Evolutionary conservation across 2,329 filamentous ascomycete genomes (phyloP).

Genomic region (Aspergillus alliaceus): DNA sequence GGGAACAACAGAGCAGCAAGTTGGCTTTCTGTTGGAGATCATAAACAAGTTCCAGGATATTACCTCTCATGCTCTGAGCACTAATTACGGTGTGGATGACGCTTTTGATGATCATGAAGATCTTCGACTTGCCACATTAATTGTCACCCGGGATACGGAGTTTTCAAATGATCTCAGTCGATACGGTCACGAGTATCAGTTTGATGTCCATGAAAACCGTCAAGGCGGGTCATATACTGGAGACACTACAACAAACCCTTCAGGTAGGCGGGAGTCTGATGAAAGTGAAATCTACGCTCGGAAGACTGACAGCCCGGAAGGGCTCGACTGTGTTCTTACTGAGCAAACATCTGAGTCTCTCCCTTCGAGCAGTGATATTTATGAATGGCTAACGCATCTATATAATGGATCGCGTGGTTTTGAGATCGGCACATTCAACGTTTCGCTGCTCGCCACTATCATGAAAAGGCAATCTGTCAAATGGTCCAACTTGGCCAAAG

Average conservation of each 20-base stretch:
- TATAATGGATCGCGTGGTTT: slow-evolving; percentile 52
- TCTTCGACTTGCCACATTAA: slow-evolving; percentile 35
- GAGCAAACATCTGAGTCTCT: background rate
- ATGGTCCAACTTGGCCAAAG: slow-evolving; percentile 51
- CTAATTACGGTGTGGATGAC: slow-evolving; percentile 36
- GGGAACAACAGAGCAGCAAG: slow-evolving; percentile 32
- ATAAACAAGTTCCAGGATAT: slow-evolving; percentile 40
- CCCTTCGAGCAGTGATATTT: slow-evolving; percentile 31
- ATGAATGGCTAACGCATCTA: slow-evolving; percentile 45
- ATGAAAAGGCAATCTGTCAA: slow-evolving; percentile 58
- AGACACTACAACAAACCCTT: background rate
- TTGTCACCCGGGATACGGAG: slow-evolving; percentile 27
- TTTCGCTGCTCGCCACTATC: slow-evolving; percentile 28
- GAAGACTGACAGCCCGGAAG: background rate
- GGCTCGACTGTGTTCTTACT: slow-evolving; percentile 23
- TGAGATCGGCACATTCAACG: slow-evolving; percentile 53
- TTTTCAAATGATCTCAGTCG: slow-evolving; percentile 23
- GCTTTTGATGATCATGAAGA: slow-evolving; percentile 33
- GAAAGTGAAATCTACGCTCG: background rate
- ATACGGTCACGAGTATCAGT: slow-evolving; percentile 23
- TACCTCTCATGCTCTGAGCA: slow-evolving; percentile 33
- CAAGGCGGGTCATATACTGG: too few relatives aligned
- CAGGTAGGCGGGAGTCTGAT: background rate
- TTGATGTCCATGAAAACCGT: background rate
- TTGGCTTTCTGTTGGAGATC: slow-evolving; percentile 37